Evolutionary conservation across 192 early-diverging fungal genomes (phyloP).

Genomic region (Backusella sp.): DNA sequence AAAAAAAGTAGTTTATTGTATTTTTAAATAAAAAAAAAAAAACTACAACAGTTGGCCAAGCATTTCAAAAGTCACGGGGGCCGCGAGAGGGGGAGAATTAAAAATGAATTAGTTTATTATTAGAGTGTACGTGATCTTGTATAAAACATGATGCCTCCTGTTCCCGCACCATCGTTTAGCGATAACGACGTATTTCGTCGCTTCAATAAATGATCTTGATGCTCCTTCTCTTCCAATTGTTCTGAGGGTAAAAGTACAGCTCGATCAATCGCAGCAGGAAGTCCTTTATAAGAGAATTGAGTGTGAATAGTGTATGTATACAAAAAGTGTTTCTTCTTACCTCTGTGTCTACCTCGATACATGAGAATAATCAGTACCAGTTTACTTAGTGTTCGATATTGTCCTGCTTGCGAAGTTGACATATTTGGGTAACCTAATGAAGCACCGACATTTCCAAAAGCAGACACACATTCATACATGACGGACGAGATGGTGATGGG

Average conservation of each 20-base stretch:
- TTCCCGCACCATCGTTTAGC: not conserved
- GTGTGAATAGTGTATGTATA: no score
- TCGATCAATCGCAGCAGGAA: conserved; percentile 37
- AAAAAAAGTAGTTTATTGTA: no score
- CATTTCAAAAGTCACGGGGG: not conserved
- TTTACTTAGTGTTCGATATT: conserved; percentile 32
- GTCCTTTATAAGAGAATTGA: conserved; percentile 1
- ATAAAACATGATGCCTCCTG: conserved; percentile 1
- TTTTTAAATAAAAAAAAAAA: no score
- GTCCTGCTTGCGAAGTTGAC: conserved; percentile 22
- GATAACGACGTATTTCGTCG: conserved; percentile 19
- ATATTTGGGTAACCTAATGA: conserved; percentile 27
- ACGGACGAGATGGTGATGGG: conserved; percentile 29
- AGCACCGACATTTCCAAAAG: conserved; percentile 37
- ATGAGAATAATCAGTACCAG: conserved; percentile 35
- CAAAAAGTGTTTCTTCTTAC: not conserved
- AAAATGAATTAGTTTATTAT: not conserved
- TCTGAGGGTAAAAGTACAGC: conserved; percentile 36
- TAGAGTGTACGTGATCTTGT: conserved; percentile 21
- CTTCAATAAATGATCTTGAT: conserved; percentile 13
- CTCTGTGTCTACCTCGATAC: conserved; percentile 38
- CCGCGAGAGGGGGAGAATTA: not conserved
- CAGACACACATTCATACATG: conserved; percentile 39
- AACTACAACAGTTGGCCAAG: not conserved
- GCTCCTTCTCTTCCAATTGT: conserved; percentile 27